These are phyloP conservation scores for Paracoccidioides brasiliensis DNA, from an alignment of 2,329 filamentous ascomycete species.

Conservation along the genomic window DNA sequence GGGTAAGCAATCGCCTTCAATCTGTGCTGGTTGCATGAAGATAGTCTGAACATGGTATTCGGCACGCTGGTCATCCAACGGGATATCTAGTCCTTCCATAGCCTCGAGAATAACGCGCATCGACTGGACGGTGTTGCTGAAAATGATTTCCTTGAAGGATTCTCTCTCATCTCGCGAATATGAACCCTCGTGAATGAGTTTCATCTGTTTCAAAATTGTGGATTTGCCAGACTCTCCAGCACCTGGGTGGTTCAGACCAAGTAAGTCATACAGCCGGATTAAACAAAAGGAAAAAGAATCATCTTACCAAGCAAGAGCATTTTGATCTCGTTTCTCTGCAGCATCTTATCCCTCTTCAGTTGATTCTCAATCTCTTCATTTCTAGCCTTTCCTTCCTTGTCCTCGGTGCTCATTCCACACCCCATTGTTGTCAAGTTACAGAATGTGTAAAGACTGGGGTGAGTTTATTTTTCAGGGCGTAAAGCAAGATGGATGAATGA, in stretches of 20 bases:
- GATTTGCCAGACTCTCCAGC: slow-evolving; percentile 97
- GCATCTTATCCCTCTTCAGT: slow-evolving; percentile 95
- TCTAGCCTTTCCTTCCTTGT: slow-evolving; percentile 99
- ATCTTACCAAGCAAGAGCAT: slow-evolving; percentile 91
- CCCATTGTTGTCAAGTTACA: slow-evolving; percentile 70
- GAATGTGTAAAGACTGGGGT: background rate
- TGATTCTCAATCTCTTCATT: slow-evolving; percentile 99
- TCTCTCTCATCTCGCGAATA: slow-evolving; percentile 82
- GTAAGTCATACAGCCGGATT: slow-evolving; percentile 3
- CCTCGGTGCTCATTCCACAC: slow-evolving; percentile 99
- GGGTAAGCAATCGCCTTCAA: slow-evolving; percentile 87
- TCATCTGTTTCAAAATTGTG: slow-evolving; percentile 94
- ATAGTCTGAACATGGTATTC: slow-evolving; percentile 98
- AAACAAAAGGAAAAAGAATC: background rate
- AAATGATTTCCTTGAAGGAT: slow-evolving; percentile 60
- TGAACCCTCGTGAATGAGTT: slow-evolving; percentile 97
- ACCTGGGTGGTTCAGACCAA: slow-evolving; percentile 40
- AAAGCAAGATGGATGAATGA: background rate
- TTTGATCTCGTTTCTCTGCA: slow-evolving; percentile 99
- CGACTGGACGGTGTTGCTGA: slow-evolving; percentile 57
- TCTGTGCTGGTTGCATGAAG: slow-evolving; percentile 96
- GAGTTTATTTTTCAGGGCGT: background rate
- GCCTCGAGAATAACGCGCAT: slow-evolving; percentile 59
- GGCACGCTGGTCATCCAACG: slow-evolving; percentile 79
- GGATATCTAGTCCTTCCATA: slow-evolving; percentile 59